A percentile compares a stretch with the other conserved stretches of the same genome.
phyloP scores from a whole-genome alignment of 1,139 yeast genomes.

The Candida anutae region DNA sequence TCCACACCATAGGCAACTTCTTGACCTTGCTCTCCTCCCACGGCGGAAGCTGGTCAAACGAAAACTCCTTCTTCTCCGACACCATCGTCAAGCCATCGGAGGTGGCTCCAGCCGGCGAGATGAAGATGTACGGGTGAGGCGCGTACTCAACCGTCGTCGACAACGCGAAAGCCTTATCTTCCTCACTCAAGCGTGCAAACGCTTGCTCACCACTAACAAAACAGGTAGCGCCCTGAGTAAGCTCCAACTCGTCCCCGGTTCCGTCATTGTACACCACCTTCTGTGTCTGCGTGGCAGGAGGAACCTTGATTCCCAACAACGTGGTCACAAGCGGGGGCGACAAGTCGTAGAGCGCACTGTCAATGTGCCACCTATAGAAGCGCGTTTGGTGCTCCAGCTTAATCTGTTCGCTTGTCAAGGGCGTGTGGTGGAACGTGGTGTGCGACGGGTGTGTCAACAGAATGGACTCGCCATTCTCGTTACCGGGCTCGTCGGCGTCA shows the following conservation, averaged over 20 bases:
- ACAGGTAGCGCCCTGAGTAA: conserved; percentile 82
- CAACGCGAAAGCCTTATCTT: conserved; percentile 66
- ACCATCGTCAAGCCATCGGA: conserved; percentile 82
- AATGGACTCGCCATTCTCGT: conserved; percentile 51
- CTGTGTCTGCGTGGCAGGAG: conserved; percentile 41
- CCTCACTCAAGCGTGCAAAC: conserved; percentile 54
- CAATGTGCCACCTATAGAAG: conserved; percentile 90
- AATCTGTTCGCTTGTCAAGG: conserved; percentile 55
- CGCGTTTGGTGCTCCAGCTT: conserved; percentile 57
- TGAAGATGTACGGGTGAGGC: conserved; percentile 85
- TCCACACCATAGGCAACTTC: conserved; percentile 81
- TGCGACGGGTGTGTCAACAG: conserved; percentile 77
- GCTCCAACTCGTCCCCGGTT: conserved; percentile 51
- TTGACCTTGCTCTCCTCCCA: conserved; percentile 78
- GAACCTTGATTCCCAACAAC: conserved; percentile 74
- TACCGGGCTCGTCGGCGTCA: conserved; percentile 60
- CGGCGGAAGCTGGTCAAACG: conserved; percentile 60
- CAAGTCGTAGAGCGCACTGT: conserved; percentile 76
- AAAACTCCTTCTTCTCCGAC: conserved; percentile 64
- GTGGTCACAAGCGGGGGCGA: conserved; percentile 85
- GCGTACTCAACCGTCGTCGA: conserved; percentile 77
- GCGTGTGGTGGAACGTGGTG: conserved; percentile 64
- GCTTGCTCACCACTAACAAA: conserved; percentile 78
- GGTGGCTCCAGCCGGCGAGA: conserved; percentile 73
- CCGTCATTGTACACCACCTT: conserved; percentile 59